Percentiles rank a stretch among this genome's conserved stretches.
These are phyloP conservation scores for Spinellus fusiger DNA, from an alignment of 192 early-diverging fungal species.

Conservation along the genomic window DNA sequence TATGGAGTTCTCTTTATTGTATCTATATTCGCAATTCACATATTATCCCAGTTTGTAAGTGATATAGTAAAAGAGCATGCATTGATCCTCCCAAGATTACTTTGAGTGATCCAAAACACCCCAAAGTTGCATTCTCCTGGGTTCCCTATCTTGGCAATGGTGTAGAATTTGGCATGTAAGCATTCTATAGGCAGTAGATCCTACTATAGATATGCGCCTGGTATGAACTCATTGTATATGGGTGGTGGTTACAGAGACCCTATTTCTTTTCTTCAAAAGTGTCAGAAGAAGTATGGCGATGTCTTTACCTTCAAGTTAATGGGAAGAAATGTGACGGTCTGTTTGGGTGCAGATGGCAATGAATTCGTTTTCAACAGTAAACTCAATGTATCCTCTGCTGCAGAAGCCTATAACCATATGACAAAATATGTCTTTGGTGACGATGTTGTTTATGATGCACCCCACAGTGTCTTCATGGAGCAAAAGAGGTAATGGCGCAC, in stretches of 20 bases:
- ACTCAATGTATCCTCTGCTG: slow-evolving; percentile 78
- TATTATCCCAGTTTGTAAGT: slow-evolving; percentile 26
- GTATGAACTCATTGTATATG: background rate
- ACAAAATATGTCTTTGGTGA: slow-evolving; percentile 93
- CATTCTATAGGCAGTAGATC: background rate
- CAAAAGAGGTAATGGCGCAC: slow-evolving; percentile 76
- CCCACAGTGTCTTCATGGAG: slow-evolving; percentile 91
- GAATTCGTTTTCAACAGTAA: slow-evolving; percentile 96
- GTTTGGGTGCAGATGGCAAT: slow-evolving; percentile 88
- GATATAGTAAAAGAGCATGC: background rate
- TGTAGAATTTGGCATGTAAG: slow-evolving; percentile 74
- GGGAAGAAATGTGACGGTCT: slow-evolving; percentile 84
- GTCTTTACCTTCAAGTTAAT: slow-evolving; percentile 91
- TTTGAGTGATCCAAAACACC: slow-evolving; percentile 44
- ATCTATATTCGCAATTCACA: slow-evolving; percentile 18
- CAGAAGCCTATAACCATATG: slow-evolving; percentile 88
- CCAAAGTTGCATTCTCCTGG: slow-evolving; percentile 67
- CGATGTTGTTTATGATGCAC: slow-evolving; percentile 95
- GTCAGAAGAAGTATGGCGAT: slow-evolving; percentile 83
- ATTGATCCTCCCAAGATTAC: slow-evolving; percentile 6
- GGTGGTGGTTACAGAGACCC: slow-evolving; percentile 47
- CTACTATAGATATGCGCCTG: background rate
- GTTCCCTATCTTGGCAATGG: slow-evolving; percentile 88
- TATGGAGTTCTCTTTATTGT: slow-evolving; percentile 11
- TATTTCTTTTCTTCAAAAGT: slow-evolving; percentile 78